Conservation (phyloP, 768 basidiomycete species). For the Tylopilus sp. region DNA sequence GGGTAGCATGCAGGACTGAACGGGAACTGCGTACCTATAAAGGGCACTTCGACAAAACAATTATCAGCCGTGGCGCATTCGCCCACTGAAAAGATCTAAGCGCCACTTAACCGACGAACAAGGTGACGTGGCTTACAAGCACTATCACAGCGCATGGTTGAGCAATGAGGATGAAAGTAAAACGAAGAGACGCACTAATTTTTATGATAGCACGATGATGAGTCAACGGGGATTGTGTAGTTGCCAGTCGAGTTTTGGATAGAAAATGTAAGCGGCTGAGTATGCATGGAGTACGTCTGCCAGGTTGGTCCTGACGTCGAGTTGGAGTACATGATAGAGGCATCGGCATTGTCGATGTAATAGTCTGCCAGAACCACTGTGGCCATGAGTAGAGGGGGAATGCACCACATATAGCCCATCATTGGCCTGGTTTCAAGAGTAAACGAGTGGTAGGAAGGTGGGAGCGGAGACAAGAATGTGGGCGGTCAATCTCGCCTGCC, state of each 20-base stretch:
- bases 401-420: too few species aligned
- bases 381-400: too few species aligned
- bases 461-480: too few species aligned
- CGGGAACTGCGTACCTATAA: constrained; percentile 10
- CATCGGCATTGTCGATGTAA: too few species aligned
- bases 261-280: constrained; percentile 1
- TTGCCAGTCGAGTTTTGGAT: constrained; percentile 20
- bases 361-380: too few species aligned
- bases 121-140: constrained; percentile 14
- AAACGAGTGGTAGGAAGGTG: too few species aligned
- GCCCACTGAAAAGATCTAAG: constrained; percentile 6
- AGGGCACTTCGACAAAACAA: constrained; percentile 24
- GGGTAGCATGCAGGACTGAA: neutral
- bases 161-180: neutral
- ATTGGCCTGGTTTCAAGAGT: too few species aligned
- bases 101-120: neutral
- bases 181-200: too few species aligned
- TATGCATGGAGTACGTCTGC: constrained; percentile 4
- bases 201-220: constrained; percentile 19
- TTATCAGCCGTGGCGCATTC: constrained; percentile 14
- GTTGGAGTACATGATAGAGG: constrained; percentile 18
- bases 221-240: constrained; percentile 13
- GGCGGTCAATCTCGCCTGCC: too few species aligned
- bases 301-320: constrained; percentile 14
- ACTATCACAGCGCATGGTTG: constrained; percentile 6